These are phyloP conservation scores for Lentithecium fluviatile DNA, from an alignment of 495 filamentous ascomycete genomes.

Conservation along the genomic window DNA sequence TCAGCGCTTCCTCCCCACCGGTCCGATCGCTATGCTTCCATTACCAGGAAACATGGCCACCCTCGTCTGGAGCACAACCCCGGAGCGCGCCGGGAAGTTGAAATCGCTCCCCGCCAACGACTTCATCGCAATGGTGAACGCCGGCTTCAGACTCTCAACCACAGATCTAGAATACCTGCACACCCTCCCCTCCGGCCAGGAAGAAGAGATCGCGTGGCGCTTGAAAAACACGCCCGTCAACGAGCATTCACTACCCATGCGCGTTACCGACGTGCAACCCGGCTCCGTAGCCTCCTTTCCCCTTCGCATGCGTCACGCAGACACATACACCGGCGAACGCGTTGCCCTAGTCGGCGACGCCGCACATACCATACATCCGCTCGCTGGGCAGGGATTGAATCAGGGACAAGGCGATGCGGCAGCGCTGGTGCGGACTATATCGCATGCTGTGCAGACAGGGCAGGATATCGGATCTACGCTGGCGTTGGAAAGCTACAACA, in stretches of 20 bases:
- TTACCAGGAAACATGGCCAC: slow-evolving; percentile 78
- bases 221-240: slow-evolving; percentile 63
- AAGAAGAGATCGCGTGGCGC: slow-evolving; percentile 79
- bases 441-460: slow-evolving; percentile 74
- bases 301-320: slow-evolving; percentile 83
- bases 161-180: slow-evolving; percentile 80
- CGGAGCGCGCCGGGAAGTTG: slow-evolving; percentile 71
- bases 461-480: slow-evolving; percentile 70
- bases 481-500: slow-evolving; percentile 74
- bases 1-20: slow-evolving; percentile 90
- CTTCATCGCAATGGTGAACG: slow-evolving; percentile 87
- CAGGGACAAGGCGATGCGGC: slow-evolving; percentile 86
- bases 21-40: slow-evolving; percentile 89
- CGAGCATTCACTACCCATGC: slow-evolving; percentile 51
- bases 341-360: slow-evolving; percentile 90
- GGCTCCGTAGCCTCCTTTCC: slow-evolving; percentile 88
- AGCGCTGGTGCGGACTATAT: slow-evolving; percentile 68
- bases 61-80: slow-evolving; percentile 90
- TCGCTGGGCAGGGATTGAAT: slow-evolving; percentile 93
- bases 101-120: slow-evolving; percentile 69
- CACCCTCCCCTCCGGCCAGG: slow-evolving; percentile 58
- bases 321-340: slow-evolving; percentile 84
- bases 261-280: slow-evolving; percentile 66
- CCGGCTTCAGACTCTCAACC: slow-evolving; percentile 79
- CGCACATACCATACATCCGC: slow-evolving; percentile 89